These are phyloP conservation scores for Aspergillus puulaauensis DNA, from an alignment of 2,329 filamentous ascomycete species.

Conservation along the genomic window DNA sequence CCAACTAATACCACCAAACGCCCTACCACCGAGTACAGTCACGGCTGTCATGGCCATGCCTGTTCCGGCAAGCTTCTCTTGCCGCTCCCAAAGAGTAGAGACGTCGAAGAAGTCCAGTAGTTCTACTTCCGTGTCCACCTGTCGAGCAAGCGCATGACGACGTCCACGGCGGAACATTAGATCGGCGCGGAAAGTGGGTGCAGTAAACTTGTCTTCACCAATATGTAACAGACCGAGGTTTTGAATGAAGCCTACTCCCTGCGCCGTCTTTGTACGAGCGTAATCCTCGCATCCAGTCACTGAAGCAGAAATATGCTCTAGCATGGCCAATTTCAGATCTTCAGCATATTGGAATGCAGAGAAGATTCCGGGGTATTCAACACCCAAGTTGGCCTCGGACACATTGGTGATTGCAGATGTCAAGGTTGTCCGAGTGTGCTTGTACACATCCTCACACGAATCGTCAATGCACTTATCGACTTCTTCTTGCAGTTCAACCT, in stretches of 20 bases:
- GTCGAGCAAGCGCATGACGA: constrained; percentile 75
- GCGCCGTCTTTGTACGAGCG: constrained; percentile 73
- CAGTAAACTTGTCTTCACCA: constrained; percentile 75
- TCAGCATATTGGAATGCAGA: constrained; percentile 89
- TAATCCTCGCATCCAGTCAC: constrained; percentile 81
- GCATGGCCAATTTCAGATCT: constrained; percentile 86
- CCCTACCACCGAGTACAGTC: constrained; percentile 76
- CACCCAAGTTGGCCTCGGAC: constrained; percentile 73
- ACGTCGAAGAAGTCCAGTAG: constrained; percentile 92
- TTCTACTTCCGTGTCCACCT: constrained; percentile 85
- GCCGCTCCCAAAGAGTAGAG: constrained; percentile 75
- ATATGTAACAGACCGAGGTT: constrained; percentile 84
- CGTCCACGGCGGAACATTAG: constrained; percentile 85
- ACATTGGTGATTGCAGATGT: constrained; percentile 73
- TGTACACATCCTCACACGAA: constrained; percentile 82
- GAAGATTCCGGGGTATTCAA: constrained; percentile 83
- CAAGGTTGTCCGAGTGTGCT: constrained; percentile 74
- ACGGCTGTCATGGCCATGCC: constrained; percentile 92
- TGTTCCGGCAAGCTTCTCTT: constrained; percentile 92
- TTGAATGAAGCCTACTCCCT: constrained; percentile 83
- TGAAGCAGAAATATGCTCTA: constrained; percentile 78
- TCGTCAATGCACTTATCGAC: constrained; percentile 81
- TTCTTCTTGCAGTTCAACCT: constrained; percentile 74
- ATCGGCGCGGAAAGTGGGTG: constrained; percentile 84
- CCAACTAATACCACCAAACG: constrained; percentile 84